Base-by-base conservation (phyloP, 176 grass and related monocot species). In the Melocanna baccifera region DNA sequence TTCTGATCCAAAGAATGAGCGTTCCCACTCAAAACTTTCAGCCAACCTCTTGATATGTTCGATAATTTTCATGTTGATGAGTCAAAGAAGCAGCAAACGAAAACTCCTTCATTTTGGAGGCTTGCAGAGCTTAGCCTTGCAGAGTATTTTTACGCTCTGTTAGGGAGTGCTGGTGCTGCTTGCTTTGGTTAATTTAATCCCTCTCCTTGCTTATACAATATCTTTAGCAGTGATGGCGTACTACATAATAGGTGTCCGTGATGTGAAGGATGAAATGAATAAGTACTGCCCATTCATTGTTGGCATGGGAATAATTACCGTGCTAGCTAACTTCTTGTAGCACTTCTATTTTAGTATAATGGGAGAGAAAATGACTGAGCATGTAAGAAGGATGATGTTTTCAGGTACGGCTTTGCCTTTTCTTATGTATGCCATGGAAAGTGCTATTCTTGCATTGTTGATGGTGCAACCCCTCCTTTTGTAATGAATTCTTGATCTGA, bases 301-400 rank as follows among this genome's bases (percentile, higher is more conserved):
- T 69, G 87, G 93, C 69, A 99, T 99, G 97, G 97, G 97, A 50
- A 68, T 96, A 69, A 86, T 94, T 45, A 99, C 97, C 3, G 97
- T 99, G 62, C 83, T 96, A 81, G 97, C 91, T n/a, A 96, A 99
- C 88, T 96, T 99, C 76, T 91, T 99, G 86, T 93, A 99, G 68
- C 97, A 99, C 88, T 96, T 96, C 78, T 99, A 96, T 90, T 96
- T 96, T 80, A 91, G 97, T 89, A 99, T 99, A 89, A 99, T 99
- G 93, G 97, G 97, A 64, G 93, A 99, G 75, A 99, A 96, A 77
- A 99, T 99, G 97, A 99, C 97, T 37, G 97, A 99, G 74, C 97
- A 90, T 65, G 86, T 99, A 76, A 94, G 97, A 88, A 91, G 96
- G 83, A 99, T 99, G 97, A 99, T 99, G 97, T 96, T 99, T 86